Evolutionary conservation across 371 early-diverging fungal species (phyloP).

Genomic region (Apophysomyces elegans): DNA sequence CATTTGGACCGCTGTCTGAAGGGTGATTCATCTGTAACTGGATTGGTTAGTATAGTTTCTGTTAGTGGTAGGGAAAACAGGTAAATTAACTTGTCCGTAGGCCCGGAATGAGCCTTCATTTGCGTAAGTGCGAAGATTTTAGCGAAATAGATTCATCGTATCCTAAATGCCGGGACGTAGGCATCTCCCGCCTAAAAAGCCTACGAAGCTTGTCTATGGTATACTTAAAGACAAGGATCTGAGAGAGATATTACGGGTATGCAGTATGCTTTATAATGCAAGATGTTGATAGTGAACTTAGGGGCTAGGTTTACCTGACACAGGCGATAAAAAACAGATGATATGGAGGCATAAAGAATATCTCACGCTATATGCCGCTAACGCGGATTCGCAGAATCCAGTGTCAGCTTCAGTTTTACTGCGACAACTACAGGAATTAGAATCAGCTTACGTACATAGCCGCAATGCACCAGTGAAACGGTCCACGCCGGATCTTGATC

Average conservation of each 20-base stretch:
- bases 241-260: conserved; percentile 38
- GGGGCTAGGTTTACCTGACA: conserved; percentile 60
- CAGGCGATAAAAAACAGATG: conserved; percentile 61
- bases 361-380: conserved; percentile 65
- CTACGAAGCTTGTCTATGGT: conserved; percentile 47
- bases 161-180: background rate
- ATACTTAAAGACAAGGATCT: conserved; percentile 51
- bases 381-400: conserved; percentile 60
- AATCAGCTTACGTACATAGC: conserved; percentile 7
- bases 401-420: conserved; percentile 13
- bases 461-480: background rate
- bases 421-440: conserved; percentile 18
- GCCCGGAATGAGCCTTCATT: background rate
- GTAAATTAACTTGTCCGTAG: background rate
- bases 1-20: conserved; percentile 45
- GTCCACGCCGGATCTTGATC: conserved; percentile 14
- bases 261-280: background rate
- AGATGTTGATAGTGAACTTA: conserved; percentile 9
- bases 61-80: background rate
- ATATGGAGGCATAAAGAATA: conserved; percentile 66
- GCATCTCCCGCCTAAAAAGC: conserved; percentile 22
- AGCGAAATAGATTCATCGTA: background rate
- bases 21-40: conserved; percentile 16
- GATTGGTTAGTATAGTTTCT: background rate
- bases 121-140: background rate